Conservation (phyloP, 768 basidiomycete genomes). For the Boletus edulis region DNA sequence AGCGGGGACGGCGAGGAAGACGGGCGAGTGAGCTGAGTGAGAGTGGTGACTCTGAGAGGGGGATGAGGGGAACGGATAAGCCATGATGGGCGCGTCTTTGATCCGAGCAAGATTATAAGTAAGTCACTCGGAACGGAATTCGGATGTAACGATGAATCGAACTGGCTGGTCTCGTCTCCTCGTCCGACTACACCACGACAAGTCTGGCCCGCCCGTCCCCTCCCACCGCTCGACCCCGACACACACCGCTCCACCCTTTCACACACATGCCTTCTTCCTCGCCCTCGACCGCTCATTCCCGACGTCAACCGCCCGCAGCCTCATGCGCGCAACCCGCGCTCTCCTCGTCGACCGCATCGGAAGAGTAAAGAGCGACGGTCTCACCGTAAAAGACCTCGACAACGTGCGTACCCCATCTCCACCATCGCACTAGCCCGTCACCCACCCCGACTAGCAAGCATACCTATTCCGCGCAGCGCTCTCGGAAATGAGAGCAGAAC, state of each 20-base stretch:
- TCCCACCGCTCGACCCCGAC: constrained; percentile 21
- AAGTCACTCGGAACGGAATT: constrained; percentile 11
- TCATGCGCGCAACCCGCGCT: constrained; percentile 83
- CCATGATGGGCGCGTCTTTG: constrained; percentile 4
- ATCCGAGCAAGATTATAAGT: too few relatives aligned
- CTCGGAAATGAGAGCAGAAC: constrained; percentile 84
- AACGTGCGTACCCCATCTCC: constrained; percentile 50
- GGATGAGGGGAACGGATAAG: constrained; percentile 25
- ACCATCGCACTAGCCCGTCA: not conserved
- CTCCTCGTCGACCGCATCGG: constrained; percentile 75
- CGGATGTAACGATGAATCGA: constrained; percentile 5
- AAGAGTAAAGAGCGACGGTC: constrained; percentile 65
- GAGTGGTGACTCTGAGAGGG: not conserved
- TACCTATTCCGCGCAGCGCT: constrained; percentile 94
- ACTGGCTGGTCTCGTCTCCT: constrained; percentile 8
- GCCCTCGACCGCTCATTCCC: constrained; percentile 75
- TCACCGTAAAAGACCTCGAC: constrained; percentile 76
- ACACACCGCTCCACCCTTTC: constrained; percentile 72
- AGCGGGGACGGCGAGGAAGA: constrained; percentile 6
- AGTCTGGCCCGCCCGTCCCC: constrained; percentile 16
- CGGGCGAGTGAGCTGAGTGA: not conserved
- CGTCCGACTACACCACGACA: constrained; percentile 18
- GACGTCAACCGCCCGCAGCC: constrained; percentile 65
- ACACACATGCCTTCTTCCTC: constrained; percentile 75
- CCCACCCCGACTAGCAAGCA: constrained; percentile 63